Conservation (phyloP, 345 rosid species). For the Hibiscus trionum region DNA sequence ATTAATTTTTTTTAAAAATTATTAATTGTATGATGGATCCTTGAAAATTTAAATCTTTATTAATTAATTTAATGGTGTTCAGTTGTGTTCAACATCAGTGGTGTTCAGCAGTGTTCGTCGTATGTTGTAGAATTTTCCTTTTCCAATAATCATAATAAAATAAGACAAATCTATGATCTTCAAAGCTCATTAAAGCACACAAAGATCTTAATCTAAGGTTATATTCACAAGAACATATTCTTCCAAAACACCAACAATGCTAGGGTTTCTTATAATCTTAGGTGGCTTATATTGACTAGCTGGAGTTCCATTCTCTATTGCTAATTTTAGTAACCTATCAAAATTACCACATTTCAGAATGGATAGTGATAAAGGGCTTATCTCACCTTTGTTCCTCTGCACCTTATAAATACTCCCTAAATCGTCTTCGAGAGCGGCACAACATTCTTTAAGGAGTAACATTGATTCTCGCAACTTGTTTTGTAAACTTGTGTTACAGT, state of each 20-base stretch:
- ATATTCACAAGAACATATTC: slow-evolving; percentile 21
- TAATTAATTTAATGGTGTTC: too few species aligned
- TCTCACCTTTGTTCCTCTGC: slow-evolving; percentile 29
- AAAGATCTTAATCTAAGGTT: slow-evolving; percentile 5
- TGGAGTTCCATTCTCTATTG: slow-evolving; percentile 33
- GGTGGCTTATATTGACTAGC: slow-evolving; percentile 48
- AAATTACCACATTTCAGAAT: slow-evolving; percentile 36
- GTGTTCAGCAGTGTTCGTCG: too few species aligned
- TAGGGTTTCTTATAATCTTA: slow-evolving; percentile 34
- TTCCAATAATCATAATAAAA: neutral
- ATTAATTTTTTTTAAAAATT: too few species aligned
- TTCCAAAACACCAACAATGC: slow-evolving; percentile 28
- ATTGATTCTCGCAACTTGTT: slow-evolving; percentile 11
- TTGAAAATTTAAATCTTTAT: too few species aligned
- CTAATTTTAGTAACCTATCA: slow-evolving; percentile 26
- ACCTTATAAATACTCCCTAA: slow-evolving; percentile 36
- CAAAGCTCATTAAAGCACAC: neutral
- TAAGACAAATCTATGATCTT: neutral
- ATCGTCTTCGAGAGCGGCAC: slow-evolving; percentile 27
- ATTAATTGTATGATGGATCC: too few species aligned
- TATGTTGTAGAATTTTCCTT: too few species aligned
- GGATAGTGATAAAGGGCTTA: slow-evolving; percentile 24
- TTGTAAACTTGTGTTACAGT: slow-evolving; percentile 10
- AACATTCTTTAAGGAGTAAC: slow-evolving; percentile 16
- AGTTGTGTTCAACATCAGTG: too few species aligned